These are phyloP conservation scores for Neopestalotiopsis rosae DNA, from an alignment of 2,329 filamentous ascomycete species.

Conservation along the genomic window DNA sequence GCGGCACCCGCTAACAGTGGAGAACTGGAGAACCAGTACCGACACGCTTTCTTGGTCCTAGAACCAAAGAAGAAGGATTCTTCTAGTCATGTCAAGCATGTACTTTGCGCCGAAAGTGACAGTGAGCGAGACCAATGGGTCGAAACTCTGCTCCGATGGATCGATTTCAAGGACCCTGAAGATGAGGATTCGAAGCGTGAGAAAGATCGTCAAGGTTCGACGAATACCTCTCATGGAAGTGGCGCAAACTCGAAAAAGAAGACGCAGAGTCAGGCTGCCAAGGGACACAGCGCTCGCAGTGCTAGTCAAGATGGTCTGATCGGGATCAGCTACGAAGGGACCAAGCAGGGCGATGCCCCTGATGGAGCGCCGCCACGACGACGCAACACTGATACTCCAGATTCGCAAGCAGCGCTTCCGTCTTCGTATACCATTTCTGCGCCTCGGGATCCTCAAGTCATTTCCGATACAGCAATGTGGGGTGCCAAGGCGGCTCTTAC, in stretches of 20 bases:
- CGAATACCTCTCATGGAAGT: conserved; percentile 40
- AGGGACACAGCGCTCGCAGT: conserved; percentile 40
- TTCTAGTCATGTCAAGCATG: conserved; percentile 84
- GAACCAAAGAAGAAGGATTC: conserved; percentile 98
- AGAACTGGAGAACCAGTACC: conserved; percentile 90
- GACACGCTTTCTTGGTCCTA: conserved; percentile 92
- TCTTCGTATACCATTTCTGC: conserved; percentile 72
- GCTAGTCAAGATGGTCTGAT: conserved; percentile 53
- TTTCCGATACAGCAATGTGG: conserved; percentile 84
- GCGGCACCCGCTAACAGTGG: conserved; percentile 63
- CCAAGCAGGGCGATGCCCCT: conserved; percentile 57
- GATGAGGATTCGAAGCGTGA: conserved; percentile 54
- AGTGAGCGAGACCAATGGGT: conserved; percentile 94
- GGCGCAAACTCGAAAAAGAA: conserved; percentile 50
- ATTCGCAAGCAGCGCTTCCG: conserved; percentile 38
- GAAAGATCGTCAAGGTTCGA: conserved; percentile 48
- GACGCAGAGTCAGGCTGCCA: conserved; percentile 39
- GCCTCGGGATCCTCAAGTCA: conserved; percentile 82
- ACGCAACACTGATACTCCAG: conserved; percentile 33
- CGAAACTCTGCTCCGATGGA: conserved; percentile 85
- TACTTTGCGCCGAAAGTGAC: conserved; percentile 94
- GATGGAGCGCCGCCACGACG: conserved; percentile 45
- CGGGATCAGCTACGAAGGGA: conserved; percentile 63
- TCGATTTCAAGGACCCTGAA: conserved; percentile 72
- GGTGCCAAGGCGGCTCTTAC: conserved; percentile 72